Evolutionary conservation across 169 alveolate species (phyloP), one percentile per base, ranked within the genome.

Genomic region (Plasmodium falciparum): DNA sequence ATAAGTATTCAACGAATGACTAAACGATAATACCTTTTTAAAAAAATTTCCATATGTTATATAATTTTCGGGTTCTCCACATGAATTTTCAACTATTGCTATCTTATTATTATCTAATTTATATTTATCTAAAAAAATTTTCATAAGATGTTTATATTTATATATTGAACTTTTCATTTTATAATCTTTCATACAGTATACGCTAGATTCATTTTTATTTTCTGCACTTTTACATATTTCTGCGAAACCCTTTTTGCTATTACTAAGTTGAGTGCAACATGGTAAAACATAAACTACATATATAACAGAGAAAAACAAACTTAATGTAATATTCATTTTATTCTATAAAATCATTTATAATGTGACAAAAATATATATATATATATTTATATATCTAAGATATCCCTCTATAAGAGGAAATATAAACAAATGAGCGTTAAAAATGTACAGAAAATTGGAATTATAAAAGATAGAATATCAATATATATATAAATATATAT

Each of bases 71-170:
- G 50, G 74, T 70, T 83, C 29, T 13, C 85, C 76, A 39, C 17
- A 3, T 22, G 52, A 73, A 13, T 29, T n/a, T 22, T 83, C 91
- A 0, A 52, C 12, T 43, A 83, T 43, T 20, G 91, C 85, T 11
- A 17, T 22, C 24, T 69, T 17, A 26, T 59, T 47, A 12, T 22
- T 17, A 13, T 39, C 20, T 8, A 11, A 29, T 49, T 63, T 24
- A n/a, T 20, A 49, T 29, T 33, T 83, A 39, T 66, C 61, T 17
- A 11, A 0, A 22, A 69, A 13, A 2, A 69, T 61, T 0, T 47
- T 33, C 20, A 76, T 22, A 13, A 76, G 4, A 43, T 76, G 71
- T 0, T 12, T 65, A 45, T 76, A 76, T 8, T 47, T 0, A 13
- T 29, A 3, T 2, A 39, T 39, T 39, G 73, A 9, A 2, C 7